A percentile compares a stretch with the other conserved stretches of the same genome.
Evolutionary conservation across 495 filamentous ascomycete genomes (phyloP).

Genomic region (Tuber indicum): DNA sequence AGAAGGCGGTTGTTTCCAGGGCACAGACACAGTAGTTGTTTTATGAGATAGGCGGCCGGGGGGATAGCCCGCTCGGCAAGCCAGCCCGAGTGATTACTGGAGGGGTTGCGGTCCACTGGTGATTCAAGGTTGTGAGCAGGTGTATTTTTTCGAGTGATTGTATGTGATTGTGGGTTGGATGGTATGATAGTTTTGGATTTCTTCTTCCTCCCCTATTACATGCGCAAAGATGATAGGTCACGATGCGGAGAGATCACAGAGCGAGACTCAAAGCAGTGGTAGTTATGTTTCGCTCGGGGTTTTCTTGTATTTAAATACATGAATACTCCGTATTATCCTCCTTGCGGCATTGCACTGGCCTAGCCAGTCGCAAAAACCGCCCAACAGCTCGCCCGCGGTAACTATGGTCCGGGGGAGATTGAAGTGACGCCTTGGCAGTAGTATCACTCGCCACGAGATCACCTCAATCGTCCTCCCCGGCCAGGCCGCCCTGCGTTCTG

Average conservation of each 20-base stretch:
- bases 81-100: too few relatives aligned
- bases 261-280: neutral
- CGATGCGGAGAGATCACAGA: neutral
- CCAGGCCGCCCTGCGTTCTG: neutral
- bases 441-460: neutral
- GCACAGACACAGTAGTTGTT: too few relatives aligned
- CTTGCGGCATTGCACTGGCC: neutral
- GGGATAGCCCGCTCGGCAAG: too few relatives aligned
- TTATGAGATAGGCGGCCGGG: too few relatives aligned
- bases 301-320: neutral
- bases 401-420: neutral
- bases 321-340: neutral
- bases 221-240: neutral
- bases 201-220: neutral
- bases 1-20: too few relatives aligned
- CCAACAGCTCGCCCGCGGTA: neutral
- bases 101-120: too few relatives aligned
- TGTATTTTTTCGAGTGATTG: neutral
- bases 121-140: too few relatives aligned
- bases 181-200: neutral
- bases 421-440: neutral
- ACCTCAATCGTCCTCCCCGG: neutral
- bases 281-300: neutral
- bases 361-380: neutral
- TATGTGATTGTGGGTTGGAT: neutral